A percentile compares a stretch with the other conserved stretches of the same genome.
phyloP scores from a whole-genome alignment of 2,329 filamentous ascomycete species.

The Celoporthe dispersa region DNA sequence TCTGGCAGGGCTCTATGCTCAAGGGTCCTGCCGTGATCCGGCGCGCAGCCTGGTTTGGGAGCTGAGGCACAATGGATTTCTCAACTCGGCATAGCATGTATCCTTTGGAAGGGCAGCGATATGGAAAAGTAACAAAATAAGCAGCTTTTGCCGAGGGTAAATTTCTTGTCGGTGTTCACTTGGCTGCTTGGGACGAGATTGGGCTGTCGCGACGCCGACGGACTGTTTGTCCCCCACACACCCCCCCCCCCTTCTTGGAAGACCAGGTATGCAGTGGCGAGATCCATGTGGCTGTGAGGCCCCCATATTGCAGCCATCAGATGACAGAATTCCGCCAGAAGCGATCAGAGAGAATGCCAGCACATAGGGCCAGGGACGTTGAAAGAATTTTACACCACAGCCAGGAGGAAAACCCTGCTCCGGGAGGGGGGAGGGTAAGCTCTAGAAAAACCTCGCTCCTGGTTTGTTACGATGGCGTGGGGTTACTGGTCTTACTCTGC shows the following conservation, averaged over 20 bases:
- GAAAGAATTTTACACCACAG: neutral
- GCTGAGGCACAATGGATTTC: no score
- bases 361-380: no score
- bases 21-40: neutral
- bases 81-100: neutral
- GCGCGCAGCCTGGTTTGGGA: neutral
- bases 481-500: neutral
- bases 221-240: neutral
- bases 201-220: neutral
- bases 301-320: neutral
- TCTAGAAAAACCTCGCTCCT: neutral
- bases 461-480: neutral
- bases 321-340: neutral
- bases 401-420: neutral
- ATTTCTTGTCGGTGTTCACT: neutral
- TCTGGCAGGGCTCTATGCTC: neutral
- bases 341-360: neutral
- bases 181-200: neutral
- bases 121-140: neutral
- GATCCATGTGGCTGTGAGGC: neutral
- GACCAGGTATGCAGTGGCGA: neutral
- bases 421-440: neutral
- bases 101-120: neutral
- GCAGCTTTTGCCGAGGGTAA: neutral
- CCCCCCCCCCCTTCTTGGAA: no score